Evolutionary conservation across 2,329 filamentous ascomycete species (phyloP).

Genomic region (Fusarium brevicatenulatum): DNA sequence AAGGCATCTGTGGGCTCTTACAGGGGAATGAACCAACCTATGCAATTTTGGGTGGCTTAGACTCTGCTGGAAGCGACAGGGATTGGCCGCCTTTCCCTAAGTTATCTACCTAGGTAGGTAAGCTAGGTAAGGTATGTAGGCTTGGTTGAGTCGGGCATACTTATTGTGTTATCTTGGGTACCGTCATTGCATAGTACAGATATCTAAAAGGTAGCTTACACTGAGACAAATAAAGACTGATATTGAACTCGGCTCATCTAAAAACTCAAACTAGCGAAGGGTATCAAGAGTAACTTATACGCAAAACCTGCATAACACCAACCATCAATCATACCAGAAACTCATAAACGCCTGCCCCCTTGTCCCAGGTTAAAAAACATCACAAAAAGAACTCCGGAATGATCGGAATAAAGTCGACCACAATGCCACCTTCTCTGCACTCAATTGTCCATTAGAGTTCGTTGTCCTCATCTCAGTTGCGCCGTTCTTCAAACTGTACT

Average conservation of each 20-base stretch:
- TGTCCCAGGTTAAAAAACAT: conserved; percentile 3
- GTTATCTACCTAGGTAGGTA: background rate
- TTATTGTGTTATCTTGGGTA: conserved; percentile 22
- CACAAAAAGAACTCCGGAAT: conserved; percentile 28
- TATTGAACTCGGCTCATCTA: conserved; percentile 26
- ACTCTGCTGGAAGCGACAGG: conserved; percentile 22
- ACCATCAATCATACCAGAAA: conserved; percentile 5
- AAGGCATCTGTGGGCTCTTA: conserved; percentile 14
- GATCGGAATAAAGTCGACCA: conserved; percentile 14
- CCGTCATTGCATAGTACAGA: background rate
- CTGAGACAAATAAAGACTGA: background rate
- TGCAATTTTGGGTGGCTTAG: conserved; percentile 40
- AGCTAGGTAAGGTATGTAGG: background rate
- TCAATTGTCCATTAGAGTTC: conserved; percentile 16
- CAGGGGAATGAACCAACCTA: conserved; percentile 16
- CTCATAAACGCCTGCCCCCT: conserved; percentile 22
- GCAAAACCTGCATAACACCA: conserved; percentile 19
- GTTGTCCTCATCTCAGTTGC: conserved; percentile 37
- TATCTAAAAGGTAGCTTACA: background rate
- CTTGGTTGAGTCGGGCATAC: background rate
- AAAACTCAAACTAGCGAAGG: conserved; percentile 29
- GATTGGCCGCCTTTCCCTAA: conserved; percentile 24
- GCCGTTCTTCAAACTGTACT: conserved; percentile 37
- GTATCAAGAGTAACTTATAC: conserved; percentile 40
- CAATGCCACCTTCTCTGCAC: conserved; percentile 12